Base-by-base conservation (phyloP, 257 asterid species). In the Solanum gracilifrons region DNA sequence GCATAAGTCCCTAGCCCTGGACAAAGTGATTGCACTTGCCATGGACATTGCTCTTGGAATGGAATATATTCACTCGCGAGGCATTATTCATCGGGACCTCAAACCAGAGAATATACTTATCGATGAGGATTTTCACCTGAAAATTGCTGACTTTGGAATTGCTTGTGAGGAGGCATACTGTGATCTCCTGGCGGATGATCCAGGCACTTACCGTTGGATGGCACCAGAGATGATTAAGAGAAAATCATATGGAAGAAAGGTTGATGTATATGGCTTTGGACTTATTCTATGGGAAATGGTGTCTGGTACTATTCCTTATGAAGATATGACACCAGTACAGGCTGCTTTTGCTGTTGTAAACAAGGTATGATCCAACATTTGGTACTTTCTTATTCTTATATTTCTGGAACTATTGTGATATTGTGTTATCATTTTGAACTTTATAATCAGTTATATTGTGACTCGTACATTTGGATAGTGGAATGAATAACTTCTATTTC, bases 151-250 rank as follows among this genome's bases (percentile, higher is more conserved):
- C 85, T 94, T 95, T 74, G 98, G 97, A 23, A 94, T 92, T 76
- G 96, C 95, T 36, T 95, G 98, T 33, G 95, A 95, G 89, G 95
- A 92, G 88, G 94, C 93, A 5, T 87, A 87, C 55, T 93, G 98
- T 89, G 97, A 95, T 88, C 90, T 90, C 60, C 84, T 95, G 68
- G 92, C 92, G 7, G 97, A 95, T 89, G 97, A 94, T 69, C 96
- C 97, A 0, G 98, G 98, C 23, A 93, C 98, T 60, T 95, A 93
- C 74, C 95, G 98, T 35, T 95, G 98, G 98, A 95, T 95, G 98
- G 98, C 98, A n/a, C 98, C 98, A 0, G 98, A 95, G 90, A 95
- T 95, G 96, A 93, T 95, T 74, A 93, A 91, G 84, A 88, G 93
- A 27, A 92, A 92, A 89, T 92, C 88, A 72, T 92, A 93, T 25